Evolutionary conservation across 345 rosid genomes (phyloP).

Genomic region (Eucalyptus pauciflora): DNA sequence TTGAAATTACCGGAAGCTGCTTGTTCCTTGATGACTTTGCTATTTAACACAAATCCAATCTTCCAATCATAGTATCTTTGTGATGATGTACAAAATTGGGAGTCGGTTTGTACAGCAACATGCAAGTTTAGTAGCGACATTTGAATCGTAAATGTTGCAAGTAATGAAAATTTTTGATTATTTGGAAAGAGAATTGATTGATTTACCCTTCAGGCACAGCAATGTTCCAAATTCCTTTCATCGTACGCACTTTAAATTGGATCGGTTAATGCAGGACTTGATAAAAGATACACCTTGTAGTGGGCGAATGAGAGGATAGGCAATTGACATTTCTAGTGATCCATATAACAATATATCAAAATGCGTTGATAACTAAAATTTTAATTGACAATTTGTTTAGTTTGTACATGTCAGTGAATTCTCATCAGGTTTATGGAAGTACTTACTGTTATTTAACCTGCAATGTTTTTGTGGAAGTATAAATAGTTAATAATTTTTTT

Average conservation of each 20-base stretch:
- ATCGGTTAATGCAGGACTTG: background rate
- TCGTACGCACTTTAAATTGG: background rate
- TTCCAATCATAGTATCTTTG: background rate
- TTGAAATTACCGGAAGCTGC: background rate
- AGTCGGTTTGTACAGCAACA: background rate
- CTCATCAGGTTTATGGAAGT: background rate
- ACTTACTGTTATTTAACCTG: background rate
- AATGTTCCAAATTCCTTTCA: background rate
- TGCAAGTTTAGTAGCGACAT: background rate
- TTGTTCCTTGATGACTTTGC: background rate
- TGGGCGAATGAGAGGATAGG: background rate
- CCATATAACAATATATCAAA: background rate
- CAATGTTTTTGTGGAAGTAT: background rate
- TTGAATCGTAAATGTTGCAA: background rate
- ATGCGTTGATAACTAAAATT: background rate
- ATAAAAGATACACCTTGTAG: background rate
- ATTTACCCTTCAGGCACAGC: background rate
- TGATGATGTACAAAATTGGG: background rate
- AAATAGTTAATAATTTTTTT: background rate
- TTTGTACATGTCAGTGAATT: background rate
- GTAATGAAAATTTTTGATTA: background rate
- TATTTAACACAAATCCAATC: background rate
- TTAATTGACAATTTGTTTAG: background rate
- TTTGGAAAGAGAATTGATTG: background rate
- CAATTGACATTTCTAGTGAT: background rate